Percentiles rank a stretch among this genome's conserved stretches.
phyloP scores from a whole-genome alignment of 176 grass and related monocot species.

The Triticum turgidum region DNA sequence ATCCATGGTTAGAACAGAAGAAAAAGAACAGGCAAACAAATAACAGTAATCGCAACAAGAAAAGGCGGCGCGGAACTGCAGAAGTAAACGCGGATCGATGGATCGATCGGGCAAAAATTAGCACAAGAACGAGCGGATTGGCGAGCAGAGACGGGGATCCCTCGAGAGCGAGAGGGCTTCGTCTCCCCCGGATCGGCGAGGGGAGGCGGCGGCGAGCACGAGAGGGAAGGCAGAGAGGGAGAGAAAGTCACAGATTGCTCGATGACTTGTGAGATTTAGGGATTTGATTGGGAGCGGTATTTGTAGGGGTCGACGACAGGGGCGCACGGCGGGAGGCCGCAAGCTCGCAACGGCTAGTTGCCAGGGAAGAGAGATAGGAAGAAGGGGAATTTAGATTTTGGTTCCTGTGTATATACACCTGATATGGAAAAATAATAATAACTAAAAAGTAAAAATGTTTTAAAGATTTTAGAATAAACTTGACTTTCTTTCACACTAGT shows the following conservation, averaged over 20 bases:
- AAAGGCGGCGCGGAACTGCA: not conserved
- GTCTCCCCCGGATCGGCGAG: conserved; percentile 21
- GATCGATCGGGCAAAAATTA: not conserved
- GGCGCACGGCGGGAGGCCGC: not conserved
- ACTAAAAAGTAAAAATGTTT: too few species aligned
- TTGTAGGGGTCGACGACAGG: not conserved
- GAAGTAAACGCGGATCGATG: not conserved
- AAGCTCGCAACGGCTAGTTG: conserved; percentile 33
- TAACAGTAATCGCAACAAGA: not conserved
- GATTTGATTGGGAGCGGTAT: not conserved
- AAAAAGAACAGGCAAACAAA: not conserved
- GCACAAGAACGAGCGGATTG: not conserved
- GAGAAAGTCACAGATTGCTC: not conserved
- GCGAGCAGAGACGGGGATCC: not conserved
- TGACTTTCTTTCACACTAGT: too few species aligned
- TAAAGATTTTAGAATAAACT: too few species aligned
- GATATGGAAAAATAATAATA: too few species aligned
- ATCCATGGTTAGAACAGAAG: too few species aligned
- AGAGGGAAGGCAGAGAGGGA: not conserved
- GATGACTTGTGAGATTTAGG: conserved; percentile 25
- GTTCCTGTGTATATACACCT: too few species aligned
- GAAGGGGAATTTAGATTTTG: too few species aligned
- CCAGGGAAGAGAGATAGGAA: not conserved
- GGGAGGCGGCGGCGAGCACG: not conserved
- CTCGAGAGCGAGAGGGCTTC: not conserved